Base-by-base conservation (phyloP, 257 asterid genomes). In the Solanum raphanifolium region DNA sequence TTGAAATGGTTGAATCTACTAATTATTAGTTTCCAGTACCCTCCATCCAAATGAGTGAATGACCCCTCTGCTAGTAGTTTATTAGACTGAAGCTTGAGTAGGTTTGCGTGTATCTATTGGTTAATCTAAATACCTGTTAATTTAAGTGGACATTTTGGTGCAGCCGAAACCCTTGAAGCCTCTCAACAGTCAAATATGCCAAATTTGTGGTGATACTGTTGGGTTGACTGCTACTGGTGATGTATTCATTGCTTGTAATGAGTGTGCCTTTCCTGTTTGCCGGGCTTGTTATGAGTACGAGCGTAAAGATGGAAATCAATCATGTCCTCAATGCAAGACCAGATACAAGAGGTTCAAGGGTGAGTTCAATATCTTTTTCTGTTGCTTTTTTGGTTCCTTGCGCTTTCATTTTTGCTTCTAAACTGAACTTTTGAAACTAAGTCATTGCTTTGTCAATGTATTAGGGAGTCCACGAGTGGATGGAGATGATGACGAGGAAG, bases 221-320 rank as follows among this genome's bases (percentile, higher is more conserved):
- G 98, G 98, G 78, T 86, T 92, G 71, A 88, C 92, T 52, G 92
- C 91, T 39, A 91, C 21, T 89, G 99, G 98, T 27, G 98, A 96
- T 78, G 87, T 91, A 16, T 96, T 96, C 89, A 96, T 96, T 89
- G 98, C 98, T 89, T 96, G 99, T 92, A 94, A 96, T 46, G 99
- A 96, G 89, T 96, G 99, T 85, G 98, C 95, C 36, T 95, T 95
- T 90, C 99, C 99, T 13, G 98, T 95, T 86, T 96, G 98, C 89
- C 95, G 98, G 75, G 92, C 96, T 88, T 96, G 99, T 87, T 96
- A 96, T 83, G 99, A 96, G 88, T 96, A 95, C 5, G 99, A 96
- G 90, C 90, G 99, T 74, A 96, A 93, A 93, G 98, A 96, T 89
- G 99, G 98, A 74, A 95, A 93, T 89, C 98, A 94, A 89, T 87